Conservation (phyloP, 306 rosid genomes). For the Prunus padus region DNA sequence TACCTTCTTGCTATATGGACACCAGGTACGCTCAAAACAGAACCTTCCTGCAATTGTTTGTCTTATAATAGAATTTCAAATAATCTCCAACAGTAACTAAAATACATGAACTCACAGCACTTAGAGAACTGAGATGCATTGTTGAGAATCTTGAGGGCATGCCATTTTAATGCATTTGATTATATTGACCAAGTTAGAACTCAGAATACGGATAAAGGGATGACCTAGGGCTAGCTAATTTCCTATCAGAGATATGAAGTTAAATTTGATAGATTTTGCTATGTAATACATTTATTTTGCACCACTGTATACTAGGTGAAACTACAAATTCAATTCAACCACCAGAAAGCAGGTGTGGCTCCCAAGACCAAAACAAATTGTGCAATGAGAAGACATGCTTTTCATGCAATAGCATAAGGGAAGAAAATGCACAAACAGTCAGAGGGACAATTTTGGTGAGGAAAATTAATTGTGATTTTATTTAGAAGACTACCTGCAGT, state of each 20-base stretch:
- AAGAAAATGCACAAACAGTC: constrained; percentile 69
- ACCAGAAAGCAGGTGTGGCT: constrained; percentile 62
- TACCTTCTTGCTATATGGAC: constrained; percentile 98
- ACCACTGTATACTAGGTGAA: constrained; percentile 54
- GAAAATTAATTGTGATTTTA: neutral
- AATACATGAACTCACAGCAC: neutral
- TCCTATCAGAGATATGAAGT: constrained; percentile 15
- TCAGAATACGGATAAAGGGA: neutral
- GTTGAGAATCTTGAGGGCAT: constrained; percentile 9
- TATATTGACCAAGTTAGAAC: neutral
- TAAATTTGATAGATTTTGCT: constrained; percentile 6
- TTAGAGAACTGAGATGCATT: neutral
- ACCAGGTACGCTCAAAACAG: constrained; percentile 61
- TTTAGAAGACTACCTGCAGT: neutral
- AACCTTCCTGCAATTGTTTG: neutral
- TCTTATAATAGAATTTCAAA: constrained; percentile 5
- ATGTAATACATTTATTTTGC: constrained; percentile 21
- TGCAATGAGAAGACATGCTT: constrained; percentile 67
- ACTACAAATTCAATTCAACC: constrained; percentile 68
- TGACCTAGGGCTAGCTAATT: constrained; percentile 2
- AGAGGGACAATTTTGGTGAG: constrained; percentile 89
- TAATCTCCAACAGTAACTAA: neutral
- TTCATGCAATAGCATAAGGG: constrained; percentile 74
- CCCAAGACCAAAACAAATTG: constrained; percentile 45
- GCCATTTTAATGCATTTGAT: neutral